Evolutionary conservation across 2,329 filamentous ascomycete species (phyloP), one percentile per base, ranked within the genome.

Genomic region (Sphaerulina populicola): DNA sequence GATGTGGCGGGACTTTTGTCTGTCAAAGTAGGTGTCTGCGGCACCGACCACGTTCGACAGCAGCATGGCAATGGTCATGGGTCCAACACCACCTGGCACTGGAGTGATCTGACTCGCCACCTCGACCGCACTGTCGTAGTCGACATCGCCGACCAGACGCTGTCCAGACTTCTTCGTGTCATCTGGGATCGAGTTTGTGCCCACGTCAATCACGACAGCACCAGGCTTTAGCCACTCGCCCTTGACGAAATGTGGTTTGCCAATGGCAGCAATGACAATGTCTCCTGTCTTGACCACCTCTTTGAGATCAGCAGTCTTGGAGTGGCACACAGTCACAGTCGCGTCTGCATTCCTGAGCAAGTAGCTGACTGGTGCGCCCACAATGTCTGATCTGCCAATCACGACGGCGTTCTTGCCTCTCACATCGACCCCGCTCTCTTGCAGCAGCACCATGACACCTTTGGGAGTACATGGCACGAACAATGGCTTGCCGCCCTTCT

Each of bases 31-130:
- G 51, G 79, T 74, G 44, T 83, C 85, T 33, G 93, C 85, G 31
- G 91, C 84, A 61, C 91, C 85, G 49, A 97, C 85, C 7, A 97
- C 90, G 66, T 98, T 98, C 70, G 94, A 87, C 62, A 98, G 75
- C 43, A 98, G 77, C 93, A 98, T 98, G 54, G 93, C 93, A 57
- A 98, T 90, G 2, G 93, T 98, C 93, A 98, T 98, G 45, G 93
- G 93, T 0, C 93, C 93, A 53, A 98, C 93, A 69, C 93, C 93
- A 51, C 93, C 93, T 1, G 93, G 93, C 2, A 98, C 93, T 1
- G 93, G 93, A 2, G 93, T 98, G 65, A 98, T 96, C 64, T 86
- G 80, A 2, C 90, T 95, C 15, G 90, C 93, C 38, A 96, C 86
- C 66, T 94, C 77, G 12, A 78, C 78, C 12, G 91, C 91, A 39